Evolutionary conservation across 2,329 filamentous ascomycete species (phyloP).

Genomic region (Colletotrichum kahawae): DNA sequence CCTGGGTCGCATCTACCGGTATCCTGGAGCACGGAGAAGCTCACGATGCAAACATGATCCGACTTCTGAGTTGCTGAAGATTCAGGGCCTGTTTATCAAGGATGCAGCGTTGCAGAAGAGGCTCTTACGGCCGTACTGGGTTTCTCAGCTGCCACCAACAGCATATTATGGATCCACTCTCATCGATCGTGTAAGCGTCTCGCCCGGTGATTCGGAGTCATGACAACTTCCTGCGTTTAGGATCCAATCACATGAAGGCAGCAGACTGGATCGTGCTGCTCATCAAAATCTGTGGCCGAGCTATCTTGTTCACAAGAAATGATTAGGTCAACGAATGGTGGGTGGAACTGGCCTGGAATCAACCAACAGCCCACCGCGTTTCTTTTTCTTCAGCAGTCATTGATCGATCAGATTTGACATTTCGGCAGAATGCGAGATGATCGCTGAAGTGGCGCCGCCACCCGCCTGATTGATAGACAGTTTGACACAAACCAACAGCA

Average conservation of each 20-base stretch:
- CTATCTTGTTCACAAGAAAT: not conserved
- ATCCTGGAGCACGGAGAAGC: not conserved
- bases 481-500: not conserved
- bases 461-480: not conserved
- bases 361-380: not conserved
- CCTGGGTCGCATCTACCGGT: not conserved
- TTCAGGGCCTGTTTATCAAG: not conserved
- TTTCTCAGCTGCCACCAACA: not conserved
- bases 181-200: not conserved
- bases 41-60: not conserved
- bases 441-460: conserved; percentile 7
- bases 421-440: not conserved
- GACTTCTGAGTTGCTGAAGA: not conserved
- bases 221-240: not conserved
- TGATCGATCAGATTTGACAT: not conserved
- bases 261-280: not conserved
- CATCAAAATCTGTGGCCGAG: not conserved
- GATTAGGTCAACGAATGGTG: not conserved
- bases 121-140: not conserved
- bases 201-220: not conserved
- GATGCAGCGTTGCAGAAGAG: not conserved
- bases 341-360: not conserved
- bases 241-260: not conserved
- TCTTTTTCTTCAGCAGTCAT: not conserved
- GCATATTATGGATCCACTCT: not conserved